Evolutionary conservation across 257 asterid species (phyloP).

Genomic region (Nicotiana obtusifolia): DNA sequence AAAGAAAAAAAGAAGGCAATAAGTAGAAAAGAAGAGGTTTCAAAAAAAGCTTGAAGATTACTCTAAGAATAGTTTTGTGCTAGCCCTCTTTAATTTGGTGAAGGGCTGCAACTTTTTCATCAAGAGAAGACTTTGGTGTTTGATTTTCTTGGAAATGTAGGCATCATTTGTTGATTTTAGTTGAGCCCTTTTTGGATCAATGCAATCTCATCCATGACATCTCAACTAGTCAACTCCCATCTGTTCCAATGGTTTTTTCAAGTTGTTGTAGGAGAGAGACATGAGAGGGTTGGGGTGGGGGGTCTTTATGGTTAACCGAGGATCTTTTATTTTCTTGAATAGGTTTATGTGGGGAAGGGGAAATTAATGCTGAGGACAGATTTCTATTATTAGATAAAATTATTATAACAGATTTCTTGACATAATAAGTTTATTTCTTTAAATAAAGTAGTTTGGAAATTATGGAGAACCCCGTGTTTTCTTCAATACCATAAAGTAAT

Average conservation of each 20-base stretch:
- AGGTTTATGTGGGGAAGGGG: conserved; percentile 7
- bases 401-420: background rate
- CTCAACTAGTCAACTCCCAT: background rate
- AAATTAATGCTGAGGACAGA: background rate
- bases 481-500: background rate
- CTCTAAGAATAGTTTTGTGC: conserved; percentile 31
- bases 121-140: background rate
- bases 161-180: background rate
- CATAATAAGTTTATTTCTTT: background rate
- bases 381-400: background rate
- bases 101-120: background rate
- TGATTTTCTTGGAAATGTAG: background rate
- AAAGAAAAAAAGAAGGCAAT: background rate
- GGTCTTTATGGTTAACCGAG: background rate
- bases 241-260: background rate
- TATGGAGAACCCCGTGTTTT: background rate
- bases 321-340: background rate
- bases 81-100: background rate
- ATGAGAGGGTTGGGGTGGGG: background rate
- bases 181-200: background rate
- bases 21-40: background rate
- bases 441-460: background rate
- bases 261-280: background rate
- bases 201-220: background rate
- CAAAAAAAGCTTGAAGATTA: conserved; percentile 37